A percentile compares a stretch with the other conserved stretches of the same genome.
Evolutionary conservation across 306 rosid species (phyloP).

Genomic region (Canavalia ensiformis): DNA sequence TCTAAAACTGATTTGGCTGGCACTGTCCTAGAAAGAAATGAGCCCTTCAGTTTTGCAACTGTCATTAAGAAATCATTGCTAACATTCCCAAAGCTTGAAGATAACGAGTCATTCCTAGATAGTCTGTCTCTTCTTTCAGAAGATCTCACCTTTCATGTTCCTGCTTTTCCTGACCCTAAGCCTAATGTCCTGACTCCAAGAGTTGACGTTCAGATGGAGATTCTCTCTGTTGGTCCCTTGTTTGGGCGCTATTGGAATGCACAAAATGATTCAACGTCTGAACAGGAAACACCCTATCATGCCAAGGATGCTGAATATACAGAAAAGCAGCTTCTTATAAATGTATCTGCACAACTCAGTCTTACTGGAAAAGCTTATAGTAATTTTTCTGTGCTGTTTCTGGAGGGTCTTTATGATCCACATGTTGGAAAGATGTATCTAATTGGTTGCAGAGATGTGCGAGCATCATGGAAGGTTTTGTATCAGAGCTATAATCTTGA

Average conservation of each 20-base stretch:
- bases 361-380: slow-evolving; percentile 61
- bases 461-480: slow-evolving; percentile 80
- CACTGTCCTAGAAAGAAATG: slow-evolving; percentile 63
- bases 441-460: slow-evolving; percentile 87
- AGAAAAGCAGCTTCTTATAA: slow-evolving; percentile 86
- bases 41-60: slow-evolving; percentile 74
- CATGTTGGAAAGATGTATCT: slow-evolving; percentile 86
- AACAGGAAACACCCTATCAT: slow-evolving; percentile 65
- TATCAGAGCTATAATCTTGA: slow-evolving; percentile 78
- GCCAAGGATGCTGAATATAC: slow-evolving; percentile 67
- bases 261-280: slow-evolving; percentile 56
- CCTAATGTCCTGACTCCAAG: slow-evolving; percentile 51
- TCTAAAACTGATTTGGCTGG: slow-evolving; percentile 66
- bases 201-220: slow-evolving; percentile 72
- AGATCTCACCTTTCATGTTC: slow-evolving; percentile 78
- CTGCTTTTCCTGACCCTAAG: slow-evolving; percentile 62
- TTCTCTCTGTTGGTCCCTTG: slow-evolving; percentile 78
- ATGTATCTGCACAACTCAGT: slow-evolving; percentile 85
- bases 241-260: slow-evolving; percentile 70
- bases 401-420: slow-evolving; percentile 91
- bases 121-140: slow-evolving; percentile 84
- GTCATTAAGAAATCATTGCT: slow-evolving; percentile 81
- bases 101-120: slow-evolving; percentile 59
- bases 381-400: slow-evolving; percentile 70
- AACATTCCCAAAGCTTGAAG: slow-evolving; percentile 86